phyloP scores from a whole-genome alignment of 1,284 basidiomycete genomes.

The Xerocomus amazonicus region DNA sequence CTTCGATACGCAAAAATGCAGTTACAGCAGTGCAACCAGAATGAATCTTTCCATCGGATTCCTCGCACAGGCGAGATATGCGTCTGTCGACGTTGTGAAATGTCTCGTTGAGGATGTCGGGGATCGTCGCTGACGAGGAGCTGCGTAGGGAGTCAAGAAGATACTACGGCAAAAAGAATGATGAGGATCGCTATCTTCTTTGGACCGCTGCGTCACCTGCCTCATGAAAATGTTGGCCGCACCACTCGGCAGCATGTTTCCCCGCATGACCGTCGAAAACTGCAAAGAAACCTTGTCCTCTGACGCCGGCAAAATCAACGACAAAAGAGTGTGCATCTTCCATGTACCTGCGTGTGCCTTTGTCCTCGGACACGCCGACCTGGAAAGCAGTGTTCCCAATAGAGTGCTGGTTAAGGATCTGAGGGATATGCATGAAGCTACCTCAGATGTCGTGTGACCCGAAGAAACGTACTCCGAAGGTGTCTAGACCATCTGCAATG shows the following conservation, averaged over 20 bases:
- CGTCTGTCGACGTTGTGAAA: constrained; percentile 89
- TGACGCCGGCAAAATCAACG: constrained; percentile 86
- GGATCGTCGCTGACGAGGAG: constrained; percentile 59
- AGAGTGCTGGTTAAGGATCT: constrained; percentile 62
- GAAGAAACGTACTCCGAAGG: constrained; percentile 60
- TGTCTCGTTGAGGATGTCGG: constrained; percentile 88
- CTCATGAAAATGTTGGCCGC: constrained; percentile 93
- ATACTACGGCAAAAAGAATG: constrained; percentile 38
- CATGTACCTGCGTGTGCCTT: constrained; percentile 90
- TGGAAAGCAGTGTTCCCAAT: constrained; percentile 60
- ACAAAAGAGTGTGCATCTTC: constrained; percentile 97
- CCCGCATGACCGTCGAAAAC: constrained; percentile 99
- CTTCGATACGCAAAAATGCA: constrained; percentile 95
- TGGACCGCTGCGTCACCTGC: constrained; percentile 36
- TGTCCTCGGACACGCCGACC: constrained; percentile 90
- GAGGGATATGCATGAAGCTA: constrained; percentile 4
- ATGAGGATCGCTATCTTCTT: background rate
- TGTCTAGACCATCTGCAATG: constrained; percentile 65
- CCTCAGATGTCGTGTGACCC: constrained; percentile 1
- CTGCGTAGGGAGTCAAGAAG: constrained; percentile 51
- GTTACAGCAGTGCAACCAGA: constrained; percentile 98
- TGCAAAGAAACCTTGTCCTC: constrained; percentile 96
- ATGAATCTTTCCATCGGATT: constrained; percentile 85
- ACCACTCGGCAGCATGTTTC: constrained; percentile 99
- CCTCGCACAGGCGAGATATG: constrained; percentile 79